phyloP scores from a whole-genome alignment of 176 grass and related monocot species.

The Tillandsia fasciculata region DNA sequence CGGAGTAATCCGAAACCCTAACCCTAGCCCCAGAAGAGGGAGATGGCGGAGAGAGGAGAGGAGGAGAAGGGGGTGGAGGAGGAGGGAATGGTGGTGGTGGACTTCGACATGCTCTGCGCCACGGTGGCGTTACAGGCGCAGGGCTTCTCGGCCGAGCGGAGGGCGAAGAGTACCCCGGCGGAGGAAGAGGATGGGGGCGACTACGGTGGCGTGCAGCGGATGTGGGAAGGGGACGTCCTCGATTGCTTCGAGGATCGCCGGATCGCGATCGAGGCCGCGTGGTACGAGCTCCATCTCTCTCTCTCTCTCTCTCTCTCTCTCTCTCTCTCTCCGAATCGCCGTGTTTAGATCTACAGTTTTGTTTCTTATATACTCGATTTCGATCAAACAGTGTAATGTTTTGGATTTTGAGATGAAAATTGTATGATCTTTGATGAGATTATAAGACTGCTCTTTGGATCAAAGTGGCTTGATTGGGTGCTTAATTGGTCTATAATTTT shows the following conservation, averaged over 20 bases:
- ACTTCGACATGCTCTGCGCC: conserved; percentile 96
- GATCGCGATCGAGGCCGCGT: conserved; percentile 78
- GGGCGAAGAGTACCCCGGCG: not conserved
- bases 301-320: too few relatives aligned
- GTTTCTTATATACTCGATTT: conserved; percentile 1
- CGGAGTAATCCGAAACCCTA: conserved; percentile 1
- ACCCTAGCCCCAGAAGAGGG: not conserved
- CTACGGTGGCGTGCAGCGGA: conserved; percentile 61
- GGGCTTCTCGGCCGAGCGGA: conserved; percentile 20
- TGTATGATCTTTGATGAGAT: conserved; percentile 3
- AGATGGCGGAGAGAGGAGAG: conserved; percentile 13
- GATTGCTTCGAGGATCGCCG: conserved; percentile 86
- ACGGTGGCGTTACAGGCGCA: conserved; percentile 65
- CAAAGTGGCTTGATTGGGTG: conserved; percentile 1
- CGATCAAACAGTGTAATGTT: too few relatives aligned
- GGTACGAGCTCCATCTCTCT: conserved; percentile 45
- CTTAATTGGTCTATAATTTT: conserved; percentile 22
- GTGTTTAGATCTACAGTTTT: not conserved
- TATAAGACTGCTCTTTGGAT: conserved; percentile 14
- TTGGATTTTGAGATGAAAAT: conserved; percentile 1
- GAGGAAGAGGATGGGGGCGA: not conserved
- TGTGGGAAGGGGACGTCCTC: conserved; percentile 90
- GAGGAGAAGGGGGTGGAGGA: conserved; percentile 25
- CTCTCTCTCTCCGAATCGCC: not conserved
- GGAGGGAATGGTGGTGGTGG: conserved; percentile 42